phyloP scores from a whole-genome alignment of 208 protist genomes.

The Wallacemonas rigidus region DNA sequence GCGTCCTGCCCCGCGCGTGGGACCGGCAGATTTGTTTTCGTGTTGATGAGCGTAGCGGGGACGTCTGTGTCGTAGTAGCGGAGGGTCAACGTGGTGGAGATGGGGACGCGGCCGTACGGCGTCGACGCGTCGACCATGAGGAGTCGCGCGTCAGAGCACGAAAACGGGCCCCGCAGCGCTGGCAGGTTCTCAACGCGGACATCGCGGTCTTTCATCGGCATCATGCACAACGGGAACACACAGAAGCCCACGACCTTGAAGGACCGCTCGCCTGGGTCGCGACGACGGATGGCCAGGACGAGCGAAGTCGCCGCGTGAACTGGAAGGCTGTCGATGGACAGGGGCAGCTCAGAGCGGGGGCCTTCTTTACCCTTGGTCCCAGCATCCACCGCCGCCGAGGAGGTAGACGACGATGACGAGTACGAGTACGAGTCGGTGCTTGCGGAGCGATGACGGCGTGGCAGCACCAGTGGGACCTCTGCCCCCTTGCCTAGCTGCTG shows the following conservation, averaged over 20 bases:
- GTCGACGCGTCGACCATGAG: constrained; percentile 76
- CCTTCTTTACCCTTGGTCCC: background rate
- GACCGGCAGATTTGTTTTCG: constrained; percentile 7
- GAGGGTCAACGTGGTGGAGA: constrained; percentile 72
- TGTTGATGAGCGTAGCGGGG: constrained; percentile 2
- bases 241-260: constrained; percentile 83
- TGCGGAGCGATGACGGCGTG: constrained; percentile 1
- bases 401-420: constrained; percentile 21
- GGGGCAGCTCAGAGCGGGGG: constrained; percentile 50
- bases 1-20: background rate
- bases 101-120: constrained; percentile 79
- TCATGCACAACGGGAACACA: constrained; percentile 87
- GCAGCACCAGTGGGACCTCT: constrained; percentile 64
- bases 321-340: constrained; percentile 71
- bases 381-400: constrained; percentile 5
- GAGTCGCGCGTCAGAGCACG: constrained; percentile 84
- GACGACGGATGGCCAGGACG: constrained; percentile 81
- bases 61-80: constrained; percentile 74
- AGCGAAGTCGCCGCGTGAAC: constrained; percentile 85
- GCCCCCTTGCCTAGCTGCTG: constrained; percentile 77
- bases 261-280: constrained; percentile 24
- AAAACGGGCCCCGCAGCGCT: constrained; percentile 80
- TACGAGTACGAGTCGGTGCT: constrained; percentile 13
- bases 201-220: constrained; percentile 86
- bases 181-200: constrained; percentile 84